Evolutionary conservation across 1,284 basidiomycete genomes (phyloP).

Genomic region (Rhodotorula sp.): DNA sequence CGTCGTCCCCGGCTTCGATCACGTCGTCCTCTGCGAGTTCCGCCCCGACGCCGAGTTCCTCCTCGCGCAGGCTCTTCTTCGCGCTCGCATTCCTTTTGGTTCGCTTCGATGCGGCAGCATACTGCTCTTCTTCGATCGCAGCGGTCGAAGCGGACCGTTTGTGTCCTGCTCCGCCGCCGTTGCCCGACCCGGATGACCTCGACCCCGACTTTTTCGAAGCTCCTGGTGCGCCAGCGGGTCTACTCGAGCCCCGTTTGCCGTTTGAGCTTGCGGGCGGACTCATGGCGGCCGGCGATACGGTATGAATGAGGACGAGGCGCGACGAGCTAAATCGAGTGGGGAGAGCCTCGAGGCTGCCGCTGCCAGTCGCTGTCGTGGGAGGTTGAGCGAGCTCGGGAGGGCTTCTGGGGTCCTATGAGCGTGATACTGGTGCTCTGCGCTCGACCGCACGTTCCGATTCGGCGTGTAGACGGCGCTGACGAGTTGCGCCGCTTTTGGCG

Average conservation of each 20-base stretch:
- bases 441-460: too few relatives aligned
- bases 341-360: background rate
- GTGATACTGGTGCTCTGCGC: too few relatives aligned
- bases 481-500: too few relatives aligned
- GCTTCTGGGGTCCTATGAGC: too few relatives aligned
- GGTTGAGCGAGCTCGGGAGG: background rate
- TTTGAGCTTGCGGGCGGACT: background rate
- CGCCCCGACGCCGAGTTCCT: constrained; percentile 27
- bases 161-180: background rate
- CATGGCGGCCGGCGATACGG: background rate
- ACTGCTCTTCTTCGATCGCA: constrained; percentile 9
- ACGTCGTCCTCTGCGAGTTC: constrained; percentile 14
- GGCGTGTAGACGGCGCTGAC: too few relatives aligned
- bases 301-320: background rate
- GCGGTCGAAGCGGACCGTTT: constrained; percentile 19
- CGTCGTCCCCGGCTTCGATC: background rate
- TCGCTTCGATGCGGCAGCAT: background rate
- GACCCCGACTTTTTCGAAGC: background rate
- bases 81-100: constrained; percentile 20
- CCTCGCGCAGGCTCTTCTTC: constrained; percentile 26
- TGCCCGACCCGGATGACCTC: background rate
- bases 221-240: background rate
- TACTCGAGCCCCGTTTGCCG: background rate
- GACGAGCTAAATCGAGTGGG: background rate
- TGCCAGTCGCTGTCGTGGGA: background rate